These are phyloP conservation scores for Lactifluus rugatus DNA, from an alignment of 768 basidiomycete species.

Conservation along the genomic window DNA sequence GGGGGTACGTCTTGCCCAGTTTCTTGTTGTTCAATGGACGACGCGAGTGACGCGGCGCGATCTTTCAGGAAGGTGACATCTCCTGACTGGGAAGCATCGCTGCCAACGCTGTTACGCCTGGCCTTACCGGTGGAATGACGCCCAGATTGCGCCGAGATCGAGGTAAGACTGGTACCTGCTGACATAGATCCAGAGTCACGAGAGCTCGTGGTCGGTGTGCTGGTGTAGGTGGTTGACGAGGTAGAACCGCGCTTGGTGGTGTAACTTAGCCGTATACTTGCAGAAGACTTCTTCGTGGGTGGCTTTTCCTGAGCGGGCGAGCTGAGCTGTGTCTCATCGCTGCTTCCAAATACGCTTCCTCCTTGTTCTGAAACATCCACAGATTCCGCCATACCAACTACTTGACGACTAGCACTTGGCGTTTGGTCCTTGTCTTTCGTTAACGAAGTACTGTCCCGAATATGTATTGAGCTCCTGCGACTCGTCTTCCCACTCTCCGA, in stretches of 20 bases:
- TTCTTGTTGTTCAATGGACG: conserved; percentile 50
- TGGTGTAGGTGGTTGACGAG: conserved; percentile 79
- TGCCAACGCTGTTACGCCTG: conserved; percentile 74
- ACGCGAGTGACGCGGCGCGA: conserved; percentile 51
- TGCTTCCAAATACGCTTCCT: conserved; percentile 38
- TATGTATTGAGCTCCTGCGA: conserved; percentile 29
- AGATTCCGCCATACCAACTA: conserved; percentile 29
- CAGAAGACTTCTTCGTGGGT: conserved; percentile 50
- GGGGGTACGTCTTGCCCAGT: conserved; percentile 66
- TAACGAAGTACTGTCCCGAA: conserved; percentile 32
- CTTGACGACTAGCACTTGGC: conserved; percentile 30
- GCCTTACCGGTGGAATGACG: conserved; percentile 58
- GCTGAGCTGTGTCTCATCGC: conserved; percentile 37
- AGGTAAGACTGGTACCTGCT: conserved; percentile 66
- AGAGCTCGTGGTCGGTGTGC: conserved; percentile 67
- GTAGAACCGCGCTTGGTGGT: conserved; percentile 83
- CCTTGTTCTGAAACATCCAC: conserved; percentile 36
- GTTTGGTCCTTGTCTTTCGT: conserved; percentile 37
- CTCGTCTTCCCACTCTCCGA: conserved; percentile 28
- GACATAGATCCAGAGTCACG: conserved; percentile 82
- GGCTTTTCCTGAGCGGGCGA: conserved; percentile 49
- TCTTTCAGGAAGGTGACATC: conserved; percentile 59
- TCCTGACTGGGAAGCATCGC: conserved; percentile 66
- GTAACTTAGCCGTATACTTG: conserved; percentile 58
- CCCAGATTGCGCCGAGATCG: conserved; percentile 60